Conservation (phyloP, 306 rosid genomes). For the Rubus parviflorus region DNA sequence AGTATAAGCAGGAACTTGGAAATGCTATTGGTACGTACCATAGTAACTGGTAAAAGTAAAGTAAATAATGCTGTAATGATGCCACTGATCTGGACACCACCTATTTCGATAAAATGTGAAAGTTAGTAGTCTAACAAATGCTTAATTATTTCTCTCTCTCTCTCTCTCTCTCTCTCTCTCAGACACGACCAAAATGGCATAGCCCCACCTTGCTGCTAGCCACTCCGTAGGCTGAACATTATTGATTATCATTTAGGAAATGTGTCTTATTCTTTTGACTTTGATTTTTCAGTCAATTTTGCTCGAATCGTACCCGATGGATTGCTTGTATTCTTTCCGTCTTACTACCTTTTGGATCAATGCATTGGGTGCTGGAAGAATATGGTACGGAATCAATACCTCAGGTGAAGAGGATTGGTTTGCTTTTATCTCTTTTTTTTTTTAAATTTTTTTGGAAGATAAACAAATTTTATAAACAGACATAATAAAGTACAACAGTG, state of each 20-base stretch:
- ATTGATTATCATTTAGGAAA: conserved; percentile 15
- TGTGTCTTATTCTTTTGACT: conserved; percentile 15
- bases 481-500: not conserved
- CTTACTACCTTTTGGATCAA: conserved; percentile 89
- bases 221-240: not conserved
- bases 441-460: not conserved
- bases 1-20: conserved; percentile 90
- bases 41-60: conserved; percentile 15
- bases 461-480: not conserved
- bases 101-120: conserved; percentile 17
- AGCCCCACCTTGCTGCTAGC: not conserved
- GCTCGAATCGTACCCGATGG: conserved; percentile 97
- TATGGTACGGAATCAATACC: conserved; percentile 43
- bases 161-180: not conserved
- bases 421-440: not conserved
- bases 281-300: conserved; percentile 76
- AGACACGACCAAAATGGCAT: not conserved
- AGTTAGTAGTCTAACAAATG: not conserved
- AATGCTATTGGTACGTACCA: conserved; percentile 79
- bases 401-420: conserved; percentile 26
- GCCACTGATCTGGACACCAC: conserved; percentile 19
- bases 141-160: not conserved
- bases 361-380: conserved; percentile 83
- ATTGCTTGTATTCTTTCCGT: conserved; percentile 90
- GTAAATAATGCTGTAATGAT: conserved; percentile 18